These are phyloP conservation scores for Fusarium tjaetaba DNA, from an alignment of 2,329 filamentous ascomycete species.

Conservation along the genomic window DNA sequence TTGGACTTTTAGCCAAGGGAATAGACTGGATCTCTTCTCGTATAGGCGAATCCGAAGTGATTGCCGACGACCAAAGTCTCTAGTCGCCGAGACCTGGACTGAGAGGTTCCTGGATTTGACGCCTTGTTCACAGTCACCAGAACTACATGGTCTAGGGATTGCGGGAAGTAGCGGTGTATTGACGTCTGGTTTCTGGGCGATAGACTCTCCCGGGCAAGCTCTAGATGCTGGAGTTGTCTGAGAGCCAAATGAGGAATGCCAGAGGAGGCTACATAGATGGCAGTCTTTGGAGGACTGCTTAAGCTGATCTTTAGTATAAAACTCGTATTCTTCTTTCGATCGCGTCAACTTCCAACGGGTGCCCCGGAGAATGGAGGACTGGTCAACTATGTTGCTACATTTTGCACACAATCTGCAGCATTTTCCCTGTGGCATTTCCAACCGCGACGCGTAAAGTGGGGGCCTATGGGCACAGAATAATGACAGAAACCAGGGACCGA, in stretches of 20 bases:
- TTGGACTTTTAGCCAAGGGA: accelerated
- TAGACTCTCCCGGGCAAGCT: accelerated
- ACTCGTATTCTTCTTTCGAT: neutral
- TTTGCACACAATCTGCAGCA: neutral
- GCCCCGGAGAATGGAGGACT: neutral
- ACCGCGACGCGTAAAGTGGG: neutral
- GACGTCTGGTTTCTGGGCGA: accelerated
- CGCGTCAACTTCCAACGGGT: neutral
- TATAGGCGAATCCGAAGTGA: neutral
- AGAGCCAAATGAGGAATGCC: accelerated
- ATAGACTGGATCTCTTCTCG: accelerated
- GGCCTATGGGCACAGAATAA: neutral
- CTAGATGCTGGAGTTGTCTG: accelerated
- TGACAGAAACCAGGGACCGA: neutral
- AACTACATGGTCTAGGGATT: accelerated
- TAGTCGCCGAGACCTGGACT: neutral
- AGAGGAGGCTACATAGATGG: neutral
- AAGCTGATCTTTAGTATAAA: neutral
- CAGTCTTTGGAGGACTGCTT: accelerated
- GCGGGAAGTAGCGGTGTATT: neutral
- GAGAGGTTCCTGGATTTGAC: accelerated
- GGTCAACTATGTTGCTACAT: neutral
- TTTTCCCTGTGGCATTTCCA: neutral
- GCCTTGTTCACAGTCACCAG: neutral
- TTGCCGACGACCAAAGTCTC: accelerated